phyloP scores from a whole-genome alignment of 805 yeast species.

The Teunomyces pallodes region DNA sequence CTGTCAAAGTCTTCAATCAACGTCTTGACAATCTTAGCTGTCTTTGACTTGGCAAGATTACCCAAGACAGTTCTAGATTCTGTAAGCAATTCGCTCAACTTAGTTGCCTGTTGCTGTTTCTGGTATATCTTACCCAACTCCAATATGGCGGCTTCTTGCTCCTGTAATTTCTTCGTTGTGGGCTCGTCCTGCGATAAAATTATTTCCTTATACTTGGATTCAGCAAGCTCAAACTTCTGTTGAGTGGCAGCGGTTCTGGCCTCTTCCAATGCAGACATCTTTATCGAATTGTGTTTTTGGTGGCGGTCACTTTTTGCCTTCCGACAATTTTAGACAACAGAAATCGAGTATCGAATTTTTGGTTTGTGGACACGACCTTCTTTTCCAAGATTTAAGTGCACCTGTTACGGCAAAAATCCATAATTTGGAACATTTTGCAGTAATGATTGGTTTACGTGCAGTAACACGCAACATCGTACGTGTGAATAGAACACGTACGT shows the following conservation, averaged over 20 bases:
- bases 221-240: constrained; percentile 57
- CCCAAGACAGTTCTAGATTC: constrained; percentile 70
- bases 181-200: constrained; percentile 25
- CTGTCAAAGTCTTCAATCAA: constrained; percentile 75
- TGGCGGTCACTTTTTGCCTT: constrained; percentile 7
- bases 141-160: constrained; percentile 63
- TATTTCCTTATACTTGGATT: constrained; percentile 52
- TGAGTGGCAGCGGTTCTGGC: constrained; percentile 60
- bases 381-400: not conserved
- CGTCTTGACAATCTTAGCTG: constrained; percentile 83
- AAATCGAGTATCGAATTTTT: not conserved
- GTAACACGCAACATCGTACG: not conserved
- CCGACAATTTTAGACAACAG: not conserved
- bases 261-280: constrained; percentile 41
- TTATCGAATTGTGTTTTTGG: not conserved
- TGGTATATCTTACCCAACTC: constrained; percentile 77
- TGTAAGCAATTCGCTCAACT: constrained; percentile 60
- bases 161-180: constrained; percentile 30
- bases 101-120: constrained; percentile 42
- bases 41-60: constrained; percentile 86
- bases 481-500: not conserved
- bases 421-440: not conserved
- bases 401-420: too few relatives aligned
- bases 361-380: not conserved
- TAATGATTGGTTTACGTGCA: not conserved